Evolutionary conservation across 2,329 filamentous ascomycete species (phyloP).

Genomic region (Colletotrichum sp.): DNA sequence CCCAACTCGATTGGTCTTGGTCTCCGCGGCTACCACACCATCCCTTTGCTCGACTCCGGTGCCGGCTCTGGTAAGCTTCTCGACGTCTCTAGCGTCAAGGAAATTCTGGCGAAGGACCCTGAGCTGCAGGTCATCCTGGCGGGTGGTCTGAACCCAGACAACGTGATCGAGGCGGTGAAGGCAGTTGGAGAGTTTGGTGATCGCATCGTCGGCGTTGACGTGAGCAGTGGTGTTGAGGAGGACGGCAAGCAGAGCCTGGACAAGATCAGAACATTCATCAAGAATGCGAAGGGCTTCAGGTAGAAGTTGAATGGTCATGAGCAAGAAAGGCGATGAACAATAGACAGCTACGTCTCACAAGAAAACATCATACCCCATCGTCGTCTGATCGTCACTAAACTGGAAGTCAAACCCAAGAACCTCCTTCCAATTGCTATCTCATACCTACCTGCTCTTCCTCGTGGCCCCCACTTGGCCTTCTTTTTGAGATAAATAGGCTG

Average conservation of each 20-base stretch:
- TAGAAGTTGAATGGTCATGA: conserved; percentile 30
- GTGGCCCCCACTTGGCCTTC: background rate
- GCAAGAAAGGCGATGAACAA: background rate
- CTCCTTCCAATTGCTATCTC: background rate
- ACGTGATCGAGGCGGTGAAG: conserved; percentile 72
- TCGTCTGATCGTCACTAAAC: background rate
- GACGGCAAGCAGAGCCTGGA: conserved; percentile 80
- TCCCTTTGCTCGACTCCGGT: conserved; percentile 88
- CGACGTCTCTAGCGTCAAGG: conserved; percentile 72
- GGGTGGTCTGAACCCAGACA: conserved; percentile 82
- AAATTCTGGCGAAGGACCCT: conserved; percentile 68
- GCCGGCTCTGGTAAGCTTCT: conserved; percentile 82
- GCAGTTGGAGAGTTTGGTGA: conserved; percentile 62
- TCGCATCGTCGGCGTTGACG: conserved; percentile 83
- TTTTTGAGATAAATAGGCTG: background rate
- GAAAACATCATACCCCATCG: background rate
- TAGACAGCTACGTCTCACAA: background rate
- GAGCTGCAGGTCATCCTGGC: conserved; percentile 82
- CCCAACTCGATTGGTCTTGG: conserved; percentile 77
- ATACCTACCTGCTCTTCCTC: background rate
- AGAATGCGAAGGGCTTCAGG: conserved; percentile 69
- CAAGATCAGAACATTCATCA: conserved; percentile 83
- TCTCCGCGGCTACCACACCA: conserved; percentile 78
- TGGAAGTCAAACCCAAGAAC: background rate
- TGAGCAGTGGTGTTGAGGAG: conserved; percentile 91